Base-by-base conservation (phyloP, 192 early-diverging fungal species). In the Glomus cerebriforme region DNA sequence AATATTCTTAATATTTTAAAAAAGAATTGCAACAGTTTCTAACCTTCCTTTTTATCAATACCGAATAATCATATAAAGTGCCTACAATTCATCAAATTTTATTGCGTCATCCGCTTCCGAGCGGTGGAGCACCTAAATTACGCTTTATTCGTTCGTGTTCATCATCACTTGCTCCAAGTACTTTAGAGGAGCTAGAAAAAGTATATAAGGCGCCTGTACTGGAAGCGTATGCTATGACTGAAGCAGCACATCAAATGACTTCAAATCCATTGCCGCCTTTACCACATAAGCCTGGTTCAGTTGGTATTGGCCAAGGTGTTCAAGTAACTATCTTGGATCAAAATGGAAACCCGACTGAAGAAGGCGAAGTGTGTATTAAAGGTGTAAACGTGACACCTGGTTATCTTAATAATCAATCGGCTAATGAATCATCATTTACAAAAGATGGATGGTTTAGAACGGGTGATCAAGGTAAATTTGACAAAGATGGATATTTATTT, bases 31-130 rank as follows among this genome's bases (percentile, higher is more conserved):
- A 6, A 64, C 13, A 29, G 27, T 10, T 5, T 31, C 29, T 64
- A 27, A 64, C 2, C n/a, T 60, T n/a, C n/a, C 9, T 26, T 10
- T 19, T 62, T 29, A 12, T 7, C 17, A 26, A 26, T 62, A 62
- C 3, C 10, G 31, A 17, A 29, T 64, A 15, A 12, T 65, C 13
- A 35, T 72, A 6, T 7, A 22, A 39, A 75, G 94, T 95, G 37
- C 95, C 95, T 24, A 94, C 94, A 4, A 95, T 96, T 81, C 94
- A 95, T 83, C 95, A 96, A 83, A 93, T 95, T 34, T 85, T 95
- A 22, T 82, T 96, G 64, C 79, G 77, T n/a, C 75, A 85, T 45
- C 85, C 86, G 32, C 75, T 83, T 24, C 79, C 86, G 15, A 63
- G 59, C 13, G 80, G 80, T 32, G 81, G 86, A 10, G 80, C 85